Conservation (phyloP, 1,139 yeast species). For the Starmera stellimalicola region DNA sequence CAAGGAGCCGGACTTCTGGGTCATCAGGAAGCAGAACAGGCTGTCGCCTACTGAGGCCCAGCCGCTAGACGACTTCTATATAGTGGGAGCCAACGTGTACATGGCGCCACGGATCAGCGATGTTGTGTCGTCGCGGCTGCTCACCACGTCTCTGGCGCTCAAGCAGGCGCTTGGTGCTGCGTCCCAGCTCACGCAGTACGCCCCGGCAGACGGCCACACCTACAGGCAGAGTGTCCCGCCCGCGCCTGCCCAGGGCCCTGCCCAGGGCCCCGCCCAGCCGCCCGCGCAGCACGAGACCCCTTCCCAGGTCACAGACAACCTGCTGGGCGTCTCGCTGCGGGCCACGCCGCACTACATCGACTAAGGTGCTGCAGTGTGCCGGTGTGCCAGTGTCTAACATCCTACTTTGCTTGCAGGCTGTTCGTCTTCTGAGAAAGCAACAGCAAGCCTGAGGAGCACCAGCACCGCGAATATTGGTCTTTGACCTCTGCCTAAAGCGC, state of each 20-base stretch:
- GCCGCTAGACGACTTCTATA: slow-evolving; percentile 66
- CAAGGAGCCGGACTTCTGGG: slow-evolving; percentile 89
- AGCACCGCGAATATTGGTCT: too few species aligned
- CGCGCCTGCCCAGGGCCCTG: neutral
- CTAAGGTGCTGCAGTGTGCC: too few species aligned
- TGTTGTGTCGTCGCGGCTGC: slow-evolving; percentile 44
- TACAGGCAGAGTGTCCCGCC: slow-evolving; percentile 13
- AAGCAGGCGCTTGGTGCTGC: slow-evolving; percentile 22
- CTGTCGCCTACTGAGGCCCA: slow-evolving; percentile 39
- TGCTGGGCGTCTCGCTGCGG: neutral
- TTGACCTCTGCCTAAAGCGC: too few species aligned
- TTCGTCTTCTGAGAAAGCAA: too few species aligned
- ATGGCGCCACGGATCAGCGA: slow-evolving; percentile 70
- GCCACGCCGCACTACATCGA: neutral
- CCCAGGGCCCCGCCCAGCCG: neutral
- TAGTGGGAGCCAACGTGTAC: slow-evolving; percentile 86
- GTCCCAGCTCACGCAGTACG: slow-evolving; percentile 23
- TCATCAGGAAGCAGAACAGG: slow-evolving; percentile 73
- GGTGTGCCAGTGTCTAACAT: too few species aligned
- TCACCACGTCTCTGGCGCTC: slow-evolving; percentile 22
- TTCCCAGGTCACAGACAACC: neutral
- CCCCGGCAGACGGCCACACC: slow-evolving; percentile 28
- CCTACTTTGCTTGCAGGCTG: too few species aligned
- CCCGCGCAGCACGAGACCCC: neutral
- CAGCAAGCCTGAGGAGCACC: too few species aligned